Evolutionary conservation across 2,329 filamentous ascomycete genomes (phyloP).

Genomic region (Monosporascus sp.): DNA sequence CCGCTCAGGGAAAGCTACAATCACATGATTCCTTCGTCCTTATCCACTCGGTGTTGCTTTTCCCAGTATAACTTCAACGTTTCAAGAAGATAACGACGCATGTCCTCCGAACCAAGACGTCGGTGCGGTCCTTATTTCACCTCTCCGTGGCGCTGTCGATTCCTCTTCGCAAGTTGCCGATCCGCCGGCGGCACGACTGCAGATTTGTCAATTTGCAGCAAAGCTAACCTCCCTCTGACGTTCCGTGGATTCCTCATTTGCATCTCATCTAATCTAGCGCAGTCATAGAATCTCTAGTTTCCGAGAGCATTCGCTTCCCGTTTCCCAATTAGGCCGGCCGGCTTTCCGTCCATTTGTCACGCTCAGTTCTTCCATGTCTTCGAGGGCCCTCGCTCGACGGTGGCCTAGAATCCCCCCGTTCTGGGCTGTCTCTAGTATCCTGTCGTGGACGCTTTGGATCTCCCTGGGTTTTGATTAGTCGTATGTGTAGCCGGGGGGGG

Average conservation of each 20-base stretch:
- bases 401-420: conserved; percentile 4
- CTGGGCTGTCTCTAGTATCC: conserved; percentile 9
- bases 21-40: not conserved
- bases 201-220: conserved; percentile 1
- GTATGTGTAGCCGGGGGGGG: conserved; percentile 2
- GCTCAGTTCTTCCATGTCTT: conserved; percentile 8
- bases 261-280: conserved; percentile 17
- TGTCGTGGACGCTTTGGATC: conserved; percentile 9
- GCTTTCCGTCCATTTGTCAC: conserved; percentile 17
- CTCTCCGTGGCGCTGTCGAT: not conserved
- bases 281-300: conserved; percentile 15
- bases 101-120: not conserved
- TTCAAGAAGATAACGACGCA: not conserved
- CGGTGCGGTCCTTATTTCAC: not conserved
- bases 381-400: conserved; percentile 1
- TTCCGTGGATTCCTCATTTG: conserved; percentile 19
- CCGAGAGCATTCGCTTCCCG: conserved; percentile 36
- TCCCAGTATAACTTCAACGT: not conserved
- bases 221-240: conserved; percentile 6
- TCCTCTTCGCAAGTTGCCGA: not conserved
- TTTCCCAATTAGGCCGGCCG: conserved; percentile 30
- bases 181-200: not conserved
- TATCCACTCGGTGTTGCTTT: not conserved
- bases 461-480: conserved; percentile 6
- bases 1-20: not conserved